These are phyloP conservation scores for Paraglomus brasilianum DNA, from an alignment of 192 early-diverging fungal species.

Conservation along the genomic window DNA sequence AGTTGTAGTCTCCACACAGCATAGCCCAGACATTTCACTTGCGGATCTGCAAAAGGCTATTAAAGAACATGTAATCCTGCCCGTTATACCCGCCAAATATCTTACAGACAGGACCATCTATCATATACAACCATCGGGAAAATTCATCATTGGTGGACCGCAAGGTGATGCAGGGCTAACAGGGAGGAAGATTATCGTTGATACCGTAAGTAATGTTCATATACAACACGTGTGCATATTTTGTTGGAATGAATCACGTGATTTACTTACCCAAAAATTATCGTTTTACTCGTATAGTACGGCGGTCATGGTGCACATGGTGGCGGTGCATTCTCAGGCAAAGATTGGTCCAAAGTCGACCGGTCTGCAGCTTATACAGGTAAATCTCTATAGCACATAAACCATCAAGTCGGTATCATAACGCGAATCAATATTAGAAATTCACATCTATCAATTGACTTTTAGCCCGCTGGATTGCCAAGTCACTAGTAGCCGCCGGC, in stretches of 20 bases:
- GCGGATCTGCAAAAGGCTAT: constrained; percentile 84
- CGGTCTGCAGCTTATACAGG: constrained; percentile 95
- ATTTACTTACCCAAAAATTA: neutral
- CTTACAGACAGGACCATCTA: constrained; percentile 88
- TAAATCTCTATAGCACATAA: neutral
- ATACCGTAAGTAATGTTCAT: constrained; percentile 45
- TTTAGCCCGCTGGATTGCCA: constrained; percentile 92
- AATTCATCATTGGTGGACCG: constrained; percentile 99
- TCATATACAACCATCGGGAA: constrained; percentile 98
- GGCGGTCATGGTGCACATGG: constrained; percentile 94
- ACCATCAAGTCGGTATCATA: neutral
- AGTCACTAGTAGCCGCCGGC: constrained; percentile 91
- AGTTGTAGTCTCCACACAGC: constrained; percentile 97
- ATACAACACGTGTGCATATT: too few relatives aligned
- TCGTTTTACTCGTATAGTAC: constrained; percentile 43
- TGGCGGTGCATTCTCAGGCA: constrained; percentile 98
- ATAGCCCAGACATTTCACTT: constrained; percentile 83
- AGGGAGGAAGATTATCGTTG: constrained; percentile 78
- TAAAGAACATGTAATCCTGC: constrained; percentile 89
- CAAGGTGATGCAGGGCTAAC: constrained; percentile 99
- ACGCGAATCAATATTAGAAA: neutral
- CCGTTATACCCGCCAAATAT: constrained; percentile 89
- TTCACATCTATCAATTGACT: neutral
- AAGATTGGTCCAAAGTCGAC: constrained; percentile 99
- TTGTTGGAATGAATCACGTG: too few relatives aligned